Percentiles rank a stretch among this genome's conserved stretches.
phyloP scores from a whole-genome alignment of 257 asterid species.

The Nicotiana benthamiana region DNA sequence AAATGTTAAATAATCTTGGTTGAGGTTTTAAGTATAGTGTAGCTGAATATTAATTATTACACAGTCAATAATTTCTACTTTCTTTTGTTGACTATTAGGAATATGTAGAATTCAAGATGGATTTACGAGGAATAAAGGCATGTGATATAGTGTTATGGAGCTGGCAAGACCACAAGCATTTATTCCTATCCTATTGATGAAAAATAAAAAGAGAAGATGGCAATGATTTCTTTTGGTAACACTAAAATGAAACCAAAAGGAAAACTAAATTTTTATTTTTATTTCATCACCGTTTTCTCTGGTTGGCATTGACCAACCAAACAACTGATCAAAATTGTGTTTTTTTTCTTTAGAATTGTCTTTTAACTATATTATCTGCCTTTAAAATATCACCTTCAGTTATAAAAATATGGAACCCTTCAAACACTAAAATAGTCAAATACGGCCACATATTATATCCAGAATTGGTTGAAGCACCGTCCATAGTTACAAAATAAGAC shows the following conservation, averaged over 20 bases:
- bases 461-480: neutral
- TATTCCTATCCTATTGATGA: neutral
- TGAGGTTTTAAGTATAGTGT: neutral
- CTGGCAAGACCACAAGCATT: slow-evolving; percentile 4
- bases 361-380: neutral
- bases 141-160: neutral
- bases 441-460: neutral
- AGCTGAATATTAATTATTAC: neutral
- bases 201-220: neutral
- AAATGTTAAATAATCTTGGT: neutral
- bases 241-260: neutral
- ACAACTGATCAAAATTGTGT: neutral
- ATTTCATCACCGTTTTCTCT: neutral
- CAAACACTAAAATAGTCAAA: too few species aligned
- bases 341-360: neutral
- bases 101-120: neutral
- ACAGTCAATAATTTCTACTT: too few species aligned
- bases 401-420: neutral
- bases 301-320: neutral
- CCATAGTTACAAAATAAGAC: neutral
- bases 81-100: neutral
- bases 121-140: neutral
- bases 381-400: neutral
- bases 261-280: too few species aligned
- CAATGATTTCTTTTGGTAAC: neutral